These are phyloP conservation scores for Alternaria sp. DNA, from an alignment of 2,329 filamentous ascomycete species.

Conservation along the genomic window DNA sequence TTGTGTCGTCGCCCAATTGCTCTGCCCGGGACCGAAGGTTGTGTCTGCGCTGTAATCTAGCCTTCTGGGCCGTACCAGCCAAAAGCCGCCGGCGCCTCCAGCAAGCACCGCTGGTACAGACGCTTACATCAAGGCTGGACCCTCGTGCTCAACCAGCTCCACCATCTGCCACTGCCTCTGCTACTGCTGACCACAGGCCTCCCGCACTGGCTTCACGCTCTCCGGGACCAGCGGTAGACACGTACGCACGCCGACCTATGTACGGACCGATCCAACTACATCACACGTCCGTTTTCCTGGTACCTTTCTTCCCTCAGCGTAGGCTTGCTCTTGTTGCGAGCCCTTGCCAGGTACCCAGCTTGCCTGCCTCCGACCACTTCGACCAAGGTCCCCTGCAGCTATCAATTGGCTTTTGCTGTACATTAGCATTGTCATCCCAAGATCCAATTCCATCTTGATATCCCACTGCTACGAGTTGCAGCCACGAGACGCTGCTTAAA, in stretches of 20 bases:
- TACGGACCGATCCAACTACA: constrained; percentile 20
- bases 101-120: constrained; percentile 18
- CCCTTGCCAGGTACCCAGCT: constrained; percentile 12
- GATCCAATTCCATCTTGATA: constrained; percentile 2
- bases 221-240: constrained; percentile 21
- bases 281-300: constrained; percentile 13
- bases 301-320: constrained; percentile 12
- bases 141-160: constrained; percentile 12
- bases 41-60: constrained; percentile 37
- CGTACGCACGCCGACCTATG: constrained; percentile 18
- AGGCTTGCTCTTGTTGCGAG: constrained; percentile 14
- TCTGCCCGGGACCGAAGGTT: constrained; percentile 30
- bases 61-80: constrained; percentile 25
- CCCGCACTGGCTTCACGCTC: constrained; percentile 15
- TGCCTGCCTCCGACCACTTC: constrained; percentile 9
- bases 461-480: constrained; percentile 18
- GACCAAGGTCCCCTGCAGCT: constrained; percentile 13
- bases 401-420: constrained; percentile 18
- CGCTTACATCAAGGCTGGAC: constrained; percentile 24
- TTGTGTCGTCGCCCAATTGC: constrained; percentile 33
- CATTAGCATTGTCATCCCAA: constrained; percentile 2
- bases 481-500: constrained; percentile 14
- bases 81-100: constrained; percentile 26
- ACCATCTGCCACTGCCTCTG: constrained; percentile 14
- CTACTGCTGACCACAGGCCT: constrained; percentile 12